Conservation (phyloP, 2,329 filamentous ascomycete species). For the Mycosphaerelloides madeirae region DNA sequence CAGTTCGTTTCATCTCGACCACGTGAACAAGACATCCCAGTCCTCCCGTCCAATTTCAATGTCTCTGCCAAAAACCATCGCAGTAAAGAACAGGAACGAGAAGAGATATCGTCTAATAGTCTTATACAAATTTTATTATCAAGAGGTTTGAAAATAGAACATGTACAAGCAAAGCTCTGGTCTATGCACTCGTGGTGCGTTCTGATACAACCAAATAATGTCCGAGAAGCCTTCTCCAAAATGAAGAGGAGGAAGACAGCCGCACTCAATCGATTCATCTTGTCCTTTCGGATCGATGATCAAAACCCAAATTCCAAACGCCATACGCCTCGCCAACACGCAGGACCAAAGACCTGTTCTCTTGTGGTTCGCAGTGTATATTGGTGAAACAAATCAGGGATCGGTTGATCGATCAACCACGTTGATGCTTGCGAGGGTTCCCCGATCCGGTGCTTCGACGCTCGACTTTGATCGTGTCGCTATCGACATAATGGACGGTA, state of each 20-base stretch:
- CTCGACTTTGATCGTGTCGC: slow-evolving; percentile 30
- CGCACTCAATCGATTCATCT: background rate
- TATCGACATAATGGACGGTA: slow-evolving; percentile 26
- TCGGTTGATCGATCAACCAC: too few species aligned
- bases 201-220: too few species aligned
- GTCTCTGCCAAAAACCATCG: too few species aligned
- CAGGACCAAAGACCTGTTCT: background rate
- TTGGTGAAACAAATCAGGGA: too few species aligned
- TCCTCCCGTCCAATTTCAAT: too few species aligned
- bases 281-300: background rate
- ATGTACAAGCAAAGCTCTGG: background rate
- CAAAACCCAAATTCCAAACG: slow-evolving; percentile 5
- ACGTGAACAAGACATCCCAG: too few species aligned
- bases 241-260: background rate
- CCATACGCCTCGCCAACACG: slow-evolving; percentile 13
- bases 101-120: background rate
- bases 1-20: too few species aligned
- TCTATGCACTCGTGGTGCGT: too few species aligned
- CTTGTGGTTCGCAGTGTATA: slow-evolving; percentile 6
- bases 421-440: slow-evolving; percentile 14
- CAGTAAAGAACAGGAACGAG: too few species aligned
- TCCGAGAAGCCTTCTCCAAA: too few species aligned
- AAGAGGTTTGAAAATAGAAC: background rate
- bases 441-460: slow-evolving; percentile 13
- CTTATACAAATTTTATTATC: background rate